A percentile compares a stretch with the other conserved stretches of the same genome.
Conservation (phyloP, 768 basidiomycete species). For the Auricularia sp. region DNA sequence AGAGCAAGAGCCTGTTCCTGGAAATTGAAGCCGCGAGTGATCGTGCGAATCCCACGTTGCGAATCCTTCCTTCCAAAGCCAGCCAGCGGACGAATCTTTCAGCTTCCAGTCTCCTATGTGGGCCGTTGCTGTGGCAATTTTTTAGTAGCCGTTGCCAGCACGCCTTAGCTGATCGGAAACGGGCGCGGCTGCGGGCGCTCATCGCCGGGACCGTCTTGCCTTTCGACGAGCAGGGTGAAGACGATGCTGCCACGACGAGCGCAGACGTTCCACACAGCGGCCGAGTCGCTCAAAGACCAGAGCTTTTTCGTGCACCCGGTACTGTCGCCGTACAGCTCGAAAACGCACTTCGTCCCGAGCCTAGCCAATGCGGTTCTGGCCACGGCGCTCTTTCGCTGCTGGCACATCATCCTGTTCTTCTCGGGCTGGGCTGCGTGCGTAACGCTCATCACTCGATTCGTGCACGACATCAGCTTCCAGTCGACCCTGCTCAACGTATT, state of each 20-base stretch:
- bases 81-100: too few species aligned
- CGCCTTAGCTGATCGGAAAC: not conserved
- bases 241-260: not conserved
- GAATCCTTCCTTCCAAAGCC: too few species aligned
- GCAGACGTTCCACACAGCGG: slow-evolving; percentile 3
- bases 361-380: slow-evolving; percentile 11
- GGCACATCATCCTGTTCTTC: slow-evolving; percentile 60
- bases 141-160: too few species aligned
- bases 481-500: slow-evolving; percentile 62
- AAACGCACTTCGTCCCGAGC: not conserved
- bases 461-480: slow-evolving; percentile 34
- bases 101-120: too few species aligned
- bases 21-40: too few species aligned
- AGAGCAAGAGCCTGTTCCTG: too few species aligned
- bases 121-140: too few species aligned
- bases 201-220: not conserved
- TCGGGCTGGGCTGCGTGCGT: slow-evolving; percentile 51
- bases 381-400: slow-evolving; percentile 45
- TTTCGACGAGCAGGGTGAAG: not conserved
- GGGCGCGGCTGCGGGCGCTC: not conserved
- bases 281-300: slow-evolving; percentile 1
- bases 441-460: slow-evolving; percentile 38
- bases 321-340: slow-evolving; percentile 2
- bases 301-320: slow-evolving; percentile 1
- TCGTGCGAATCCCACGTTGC: too few species aligned